phyloP scores from a whole-genome alignment of 140 eudicot genomes.

The Stevia rebaudiana region DNA sequence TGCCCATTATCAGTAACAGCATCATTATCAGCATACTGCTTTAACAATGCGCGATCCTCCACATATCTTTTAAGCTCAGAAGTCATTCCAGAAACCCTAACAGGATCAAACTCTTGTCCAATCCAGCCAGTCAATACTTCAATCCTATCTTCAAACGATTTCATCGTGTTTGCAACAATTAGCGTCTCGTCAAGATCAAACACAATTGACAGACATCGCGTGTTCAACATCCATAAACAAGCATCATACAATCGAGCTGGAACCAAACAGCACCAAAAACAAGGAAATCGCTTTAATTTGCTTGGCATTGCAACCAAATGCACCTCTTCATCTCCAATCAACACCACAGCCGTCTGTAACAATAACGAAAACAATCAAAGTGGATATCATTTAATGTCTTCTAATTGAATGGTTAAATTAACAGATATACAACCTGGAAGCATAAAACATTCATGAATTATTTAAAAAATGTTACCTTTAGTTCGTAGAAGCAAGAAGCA shows the following conservation, averaged over 20 bases:
- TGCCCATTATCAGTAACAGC: slow-evolving; percentile 60
- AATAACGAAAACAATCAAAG: neutral
- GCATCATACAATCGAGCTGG: slow-evolving; percentile 54
- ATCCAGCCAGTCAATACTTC: slow-evolving; percentile 68
- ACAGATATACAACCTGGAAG: neutral
- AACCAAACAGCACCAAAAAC: slow-evolving; percentile 89
- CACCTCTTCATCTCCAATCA: slow-evolving; percentile 71
- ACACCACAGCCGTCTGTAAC: slow-evolving; percentile 76
- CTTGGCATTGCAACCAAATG: slow-evolving; percentile 98
- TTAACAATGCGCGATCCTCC: slow-evolving; percentile 74
- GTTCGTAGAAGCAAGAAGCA: slow-evolving; percentile 69
- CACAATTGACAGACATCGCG: slow-evolving; percentile 74
- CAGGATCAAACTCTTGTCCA: slow-evolving; percentile 56
- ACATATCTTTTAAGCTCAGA: slow-evolving; percentile 73
- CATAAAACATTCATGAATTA: neutral
- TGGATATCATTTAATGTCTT: neutral
- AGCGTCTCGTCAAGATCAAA: slow-evolving; percentile 96
- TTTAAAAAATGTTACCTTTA: slow-evolving; percentile 36
- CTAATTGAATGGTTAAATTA: neutral
- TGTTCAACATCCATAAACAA: slow-evolving; percentile 77
- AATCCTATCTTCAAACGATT: slow-evolving; percentile 90
- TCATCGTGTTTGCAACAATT: slow-evolving; percentile 94
- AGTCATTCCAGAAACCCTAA: slow-evolving; percentile 61
- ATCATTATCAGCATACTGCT: slow-evolving; percentile 72
- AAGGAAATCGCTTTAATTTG: slow-evolving; percentile 72